Percentiles rank a stretch among this genome's conserved stretches.
These are phyloP conservation scores for Ailanthus altissimus DNA, from an alignment of 345 rosid genomes.

Conservation along the genomic window DNA sequence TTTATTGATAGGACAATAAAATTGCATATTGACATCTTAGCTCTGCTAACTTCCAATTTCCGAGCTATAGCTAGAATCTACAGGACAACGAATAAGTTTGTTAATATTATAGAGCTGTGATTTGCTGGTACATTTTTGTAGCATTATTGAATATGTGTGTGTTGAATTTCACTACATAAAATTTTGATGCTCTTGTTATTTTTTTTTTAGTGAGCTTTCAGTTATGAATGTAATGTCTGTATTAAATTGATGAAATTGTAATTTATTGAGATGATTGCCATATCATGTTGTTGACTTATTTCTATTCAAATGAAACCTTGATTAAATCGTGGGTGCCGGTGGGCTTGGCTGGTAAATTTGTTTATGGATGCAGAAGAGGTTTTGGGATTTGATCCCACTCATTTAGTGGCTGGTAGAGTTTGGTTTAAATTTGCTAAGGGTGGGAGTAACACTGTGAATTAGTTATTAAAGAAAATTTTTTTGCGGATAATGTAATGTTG, in stretches of 20 bases:
- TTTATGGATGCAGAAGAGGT: background rate
- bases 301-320: background rate
- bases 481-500: background rate
- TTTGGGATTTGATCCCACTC: background rate
- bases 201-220: background rate
- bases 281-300: background rate
- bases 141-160: background rate
- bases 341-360: background rate
- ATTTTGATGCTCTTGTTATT: background rate
- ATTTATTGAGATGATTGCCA: background rate
- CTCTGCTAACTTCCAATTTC: background rate
- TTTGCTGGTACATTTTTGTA: background rate
- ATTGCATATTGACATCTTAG: background rate
- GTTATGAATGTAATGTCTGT: background rate
- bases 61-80: background rate
- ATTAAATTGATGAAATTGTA: background rate
- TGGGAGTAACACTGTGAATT: background rate
- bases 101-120: background rate
- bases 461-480: background rate
- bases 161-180: too few species aligned
- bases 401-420: background rate
- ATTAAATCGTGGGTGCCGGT: background rate
- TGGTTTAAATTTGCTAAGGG: background rate
- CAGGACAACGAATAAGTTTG: background rate
- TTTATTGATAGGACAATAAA: background rate